Base-by-base conservation (phyloP, 768 basidiomycete species). In the Ramaria sp. region DNA sequence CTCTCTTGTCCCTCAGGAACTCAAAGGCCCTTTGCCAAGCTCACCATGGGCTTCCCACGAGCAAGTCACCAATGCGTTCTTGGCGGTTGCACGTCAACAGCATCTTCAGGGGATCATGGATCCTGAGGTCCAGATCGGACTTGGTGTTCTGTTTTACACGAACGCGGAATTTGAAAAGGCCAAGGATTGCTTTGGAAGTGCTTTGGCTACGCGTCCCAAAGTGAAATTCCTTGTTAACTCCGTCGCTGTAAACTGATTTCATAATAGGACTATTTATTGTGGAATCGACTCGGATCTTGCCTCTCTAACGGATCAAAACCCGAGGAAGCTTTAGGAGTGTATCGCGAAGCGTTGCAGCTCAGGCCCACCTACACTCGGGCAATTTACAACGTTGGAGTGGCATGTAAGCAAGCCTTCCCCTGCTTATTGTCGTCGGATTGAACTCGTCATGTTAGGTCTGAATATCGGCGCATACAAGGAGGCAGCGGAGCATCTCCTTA, bases 351-450 rank as follows among this genome's bases (percentile, higher is more conserved):
- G 0, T 76, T 99, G 24, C 84, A 83, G 64, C 72, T 97, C 48
- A 81, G 92, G 39, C 96, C 96, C 27, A 94, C 92, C 0, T 99
- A 96, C 68, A 98, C 96, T 0, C 84, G 96, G 11, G 96, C 94
- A 10, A 90, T 97, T 22, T 97, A 95, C 67, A 99, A 99, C 64
- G 90, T 99, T 37, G 96, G 94, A 45, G 96, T 99, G 27, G 93
- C 94, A 20, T 99, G 93, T 93, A 65, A 63, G 90, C 3, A 41
- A 48, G 53, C 58, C 27, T 54, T 47, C 24, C 47, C 31, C 51
- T 15, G n/a, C 50, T 38, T 24, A 38, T 15, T 30, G 27, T 49
- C 57, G 10, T 46, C 45, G 52, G 41, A 61, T n/a, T 22, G 59
- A 45, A 9, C 5, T 54, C n/a, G 6, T 15, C 20, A 27, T 19